A percentile compares a stretch with the other conserved stretches of the same genome.
phyloP scores from a whole-genome alignment of 805 yeast genomes.

The Candida maris region DNA sequence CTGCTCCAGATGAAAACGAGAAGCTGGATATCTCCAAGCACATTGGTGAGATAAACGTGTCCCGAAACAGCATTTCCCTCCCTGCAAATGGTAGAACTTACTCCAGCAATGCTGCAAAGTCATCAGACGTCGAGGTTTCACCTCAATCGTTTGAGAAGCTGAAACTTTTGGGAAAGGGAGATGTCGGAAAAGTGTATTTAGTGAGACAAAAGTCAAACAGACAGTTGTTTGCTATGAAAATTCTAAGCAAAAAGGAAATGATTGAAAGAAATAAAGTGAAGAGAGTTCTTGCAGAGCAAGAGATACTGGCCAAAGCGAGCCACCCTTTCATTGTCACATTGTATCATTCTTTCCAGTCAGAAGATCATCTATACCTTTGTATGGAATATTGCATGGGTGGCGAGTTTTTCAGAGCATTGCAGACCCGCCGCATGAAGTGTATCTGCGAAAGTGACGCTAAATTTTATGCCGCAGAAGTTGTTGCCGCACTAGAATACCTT shows the following conservation, averaged over 20 bases:
- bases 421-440: constrained; percentile 82
- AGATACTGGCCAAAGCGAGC: constrained; percentile 88
- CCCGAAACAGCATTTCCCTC: constrained; percentile 40
- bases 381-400: constrained; percentile 99
- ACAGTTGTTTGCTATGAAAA: constrained; percentile 87
- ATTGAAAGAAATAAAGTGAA: constrained; percentile 91
- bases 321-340: constrained; percentile 97
- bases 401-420: constrained; percentile 93
- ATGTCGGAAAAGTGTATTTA: constrained; percentile 92
- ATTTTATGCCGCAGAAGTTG: constrained; percentile 94
- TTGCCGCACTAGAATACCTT: constrained; percentile 92
- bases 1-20: constrained; percentile 8
- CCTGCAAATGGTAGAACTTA: constrained; percentile 47
- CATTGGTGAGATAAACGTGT: constrained; percentile 34
- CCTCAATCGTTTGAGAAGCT: constrained; percentile 88
- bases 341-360: constrained; percentile 94
- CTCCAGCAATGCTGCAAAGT: constrained; percentile 69
- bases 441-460: constrained; percentile 84
- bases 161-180: constrained; percentile 91
- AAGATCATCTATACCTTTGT: constrained; percentile 84
- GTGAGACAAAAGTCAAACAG: constrained; percentile 79
- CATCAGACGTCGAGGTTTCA: constrained; percentile 74
- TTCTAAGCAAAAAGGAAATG: constrained; percentile 88
- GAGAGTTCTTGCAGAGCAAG: constrained; percentile 94
- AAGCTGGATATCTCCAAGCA: constrained; percentile 26